Evolutionary conservation across 352 stramenopile species (phyloP).

Genomic region (Phytophthora brassicae): DNA sequence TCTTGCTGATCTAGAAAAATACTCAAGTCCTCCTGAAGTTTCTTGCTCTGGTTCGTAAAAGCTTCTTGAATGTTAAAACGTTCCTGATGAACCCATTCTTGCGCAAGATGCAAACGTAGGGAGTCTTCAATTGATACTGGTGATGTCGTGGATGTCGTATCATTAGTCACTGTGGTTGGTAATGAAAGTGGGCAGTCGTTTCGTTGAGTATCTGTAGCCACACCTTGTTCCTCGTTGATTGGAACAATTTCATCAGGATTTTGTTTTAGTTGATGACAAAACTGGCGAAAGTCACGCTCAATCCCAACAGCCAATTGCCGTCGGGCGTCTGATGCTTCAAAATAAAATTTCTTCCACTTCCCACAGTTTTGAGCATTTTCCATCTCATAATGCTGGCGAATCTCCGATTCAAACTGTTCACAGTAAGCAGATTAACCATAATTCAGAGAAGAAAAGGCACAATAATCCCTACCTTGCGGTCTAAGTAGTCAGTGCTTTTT

Average conservation of each 20-base stretch:
- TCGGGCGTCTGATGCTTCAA: conserved; percentile 23
- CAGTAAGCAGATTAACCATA: background rate
- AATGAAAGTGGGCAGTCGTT: background rate
- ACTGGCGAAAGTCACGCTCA: conserved; percentile 32
- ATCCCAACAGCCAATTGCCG: conserved; percentile 30
- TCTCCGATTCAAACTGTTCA: conserved; percentile 54
- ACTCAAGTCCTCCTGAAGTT: conserved; percentile 52
- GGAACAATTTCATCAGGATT: background rate
- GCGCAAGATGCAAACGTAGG: conserved; percentile 29
- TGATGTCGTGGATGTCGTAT: background rate
- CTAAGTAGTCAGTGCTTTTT: conserved; percentile 51
- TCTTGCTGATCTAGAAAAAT: conserved; percentile 48
- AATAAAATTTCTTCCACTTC: conserved; percentile 56
- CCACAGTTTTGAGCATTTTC: conserved; percentile 49
- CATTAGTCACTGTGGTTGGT: background rate
- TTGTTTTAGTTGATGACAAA: conserved; percentile 27
- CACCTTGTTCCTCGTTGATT: background rate
- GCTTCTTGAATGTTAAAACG: conserved; percentile 73
- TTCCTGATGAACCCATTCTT: conserved; percentile 63
- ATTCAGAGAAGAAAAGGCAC: background rate
- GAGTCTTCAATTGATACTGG: conserved; percentile 19
- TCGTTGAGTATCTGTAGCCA: conserved; percentile 12
- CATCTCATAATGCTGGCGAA: conserved; percentile 59
- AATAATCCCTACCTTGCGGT: conserved; percentile 43
- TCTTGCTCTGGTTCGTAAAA: conserved; percentile 61